Conservation (phyloP, 2,329 filamentous ascomycete genomes). For the Hypocreales sp. region DNA sequence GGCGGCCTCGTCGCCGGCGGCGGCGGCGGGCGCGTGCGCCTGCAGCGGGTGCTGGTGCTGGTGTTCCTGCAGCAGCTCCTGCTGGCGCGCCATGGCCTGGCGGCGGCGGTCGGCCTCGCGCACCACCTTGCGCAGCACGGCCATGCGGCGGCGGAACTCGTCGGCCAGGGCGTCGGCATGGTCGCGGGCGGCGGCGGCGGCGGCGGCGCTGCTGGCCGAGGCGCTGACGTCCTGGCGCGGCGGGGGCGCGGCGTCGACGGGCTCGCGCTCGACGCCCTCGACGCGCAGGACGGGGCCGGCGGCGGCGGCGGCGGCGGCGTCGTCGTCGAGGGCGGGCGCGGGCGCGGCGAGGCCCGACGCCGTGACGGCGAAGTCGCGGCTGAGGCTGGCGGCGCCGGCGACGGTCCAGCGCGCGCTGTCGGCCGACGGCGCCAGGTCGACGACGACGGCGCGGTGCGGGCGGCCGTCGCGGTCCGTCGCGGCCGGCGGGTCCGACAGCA, state of each 20-base stretch:
- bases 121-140: constrained; percentile 34
- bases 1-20: no score
- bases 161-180: constrained; percentile 36
- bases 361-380: constrained; percentile 52
- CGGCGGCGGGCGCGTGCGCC: neutral
- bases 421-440: constrained; percentile 33
- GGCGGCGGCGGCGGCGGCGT: constrained; percentile 12
- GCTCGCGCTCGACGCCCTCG: constrained; percentile 22
- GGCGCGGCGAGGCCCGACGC: constrained; percentile 25
- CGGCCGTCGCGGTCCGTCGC: constrained; percentile 14
- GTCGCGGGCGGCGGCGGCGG: constrained; percentile 19
- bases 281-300: constrained; percentile 16
- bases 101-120: constrained; percentile 32
- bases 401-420: constrained; percentile 36
- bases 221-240: constrained; percentile 10
- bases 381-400: constrained; percentile 55
- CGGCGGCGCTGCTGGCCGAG: constrained; percentile 5
- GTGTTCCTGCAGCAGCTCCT: neutral
- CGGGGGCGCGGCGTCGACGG: constrained; percentile 10
- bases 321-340: constrained; percentile 27
- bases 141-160: constrained; percentile 44
- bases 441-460: constrained; percentile 31
- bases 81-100: constrained; percentile 10
- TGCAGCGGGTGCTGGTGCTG: neutral
- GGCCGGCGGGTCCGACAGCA: constrained; percentile 49